These are phyloP conservation scores for Tetracladium marchalianum DNA, from an alignment of 495 filamentous ascomycete genomes.

Conservation along the genomic window DNA sequence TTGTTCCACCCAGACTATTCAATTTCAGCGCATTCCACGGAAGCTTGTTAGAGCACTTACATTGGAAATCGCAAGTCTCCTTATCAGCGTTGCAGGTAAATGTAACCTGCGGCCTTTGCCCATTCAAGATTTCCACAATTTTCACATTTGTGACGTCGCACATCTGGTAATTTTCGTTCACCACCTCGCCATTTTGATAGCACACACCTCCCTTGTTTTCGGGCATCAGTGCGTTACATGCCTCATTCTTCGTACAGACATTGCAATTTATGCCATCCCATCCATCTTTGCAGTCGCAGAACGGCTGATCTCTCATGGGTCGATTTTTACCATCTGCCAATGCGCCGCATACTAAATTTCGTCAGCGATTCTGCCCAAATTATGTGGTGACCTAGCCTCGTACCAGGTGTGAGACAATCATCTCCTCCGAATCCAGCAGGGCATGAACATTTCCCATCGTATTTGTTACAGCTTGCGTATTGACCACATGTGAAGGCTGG, in stretches of 20 bases:
- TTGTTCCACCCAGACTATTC: constrained; percentile 82
- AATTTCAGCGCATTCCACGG: constrained; percentile 26
- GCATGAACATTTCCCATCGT: constrained; percentile 84
- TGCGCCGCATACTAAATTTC: constrained; percentile 63
- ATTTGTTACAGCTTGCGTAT: constrained; percentile 74
- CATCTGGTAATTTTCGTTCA: constrained; percentile 94
- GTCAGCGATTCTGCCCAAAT: constrained; percentile 3
- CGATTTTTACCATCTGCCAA: constrained; percentile 69
- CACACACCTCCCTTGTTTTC: constrained; percentile 71
- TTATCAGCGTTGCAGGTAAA: constrained; percentile 76
- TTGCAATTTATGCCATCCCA: constrained; percentile 99
- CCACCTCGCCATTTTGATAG: constrained; percentile 79
- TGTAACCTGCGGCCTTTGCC: constrained; percentile 79
- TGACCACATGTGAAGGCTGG: constrained; percentile 85
- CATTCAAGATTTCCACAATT: constrained; percentile 78
- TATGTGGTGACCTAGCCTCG: constrained; percentile 9
- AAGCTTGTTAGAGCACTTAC: constrained; percentile 33
- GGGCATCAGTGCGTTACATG: constrained; percentile 80
- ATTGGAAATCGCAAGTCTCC: constrained; percentile 84
- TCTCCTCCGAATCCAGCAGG: constrained; percentile 87
- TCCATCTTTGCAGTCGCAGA: constrained; percentile 83
- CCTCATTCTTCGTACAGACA: constrained; percentile 73
- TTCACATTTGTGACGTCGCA: constrained; percentile 93
- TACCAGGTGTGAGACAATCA: constrained; percentile 75
- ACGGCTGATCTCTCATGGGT: constrained; percentile 51